Percentiles rank a stretch among this genome's conserved stretches.
Conservation (phyloP, 2,329 filamentous ascomycete species). For the Chrysoporthe cubensis region DNA sequence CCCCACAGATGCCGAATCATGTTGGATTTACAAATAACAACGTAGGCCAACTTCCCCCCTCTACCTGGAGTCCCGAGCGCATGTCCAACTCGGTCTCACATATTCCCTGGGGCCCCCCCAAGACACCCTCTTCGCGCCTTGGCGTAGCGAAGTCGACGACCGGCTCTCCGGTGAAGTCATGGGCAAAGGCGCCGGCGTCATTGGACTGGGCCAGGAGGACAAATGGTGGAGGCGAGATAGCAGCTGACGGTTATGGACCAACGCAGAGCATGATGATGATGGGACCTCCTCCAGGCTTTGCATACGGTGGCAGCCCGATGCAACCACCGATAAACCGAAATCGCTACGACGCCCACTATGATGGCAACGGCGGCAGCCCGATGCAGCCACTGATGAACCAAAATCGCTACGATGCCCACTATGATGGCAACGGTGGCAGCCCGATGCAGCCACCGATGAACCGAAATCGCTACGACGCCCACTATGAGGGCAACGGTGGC, state of each 20-base stretch:
- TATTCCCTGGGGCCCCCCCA: neutral
- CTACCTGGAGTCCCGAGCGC: neutral
- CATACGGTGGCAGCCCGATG: no score
- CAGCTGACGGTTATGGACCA: neutral
- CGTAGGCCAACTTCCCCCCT: neutral
- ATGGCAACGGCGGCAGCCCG: neutral
- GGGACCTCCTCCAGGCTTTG: no score
- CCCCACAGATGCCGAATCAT: no score
- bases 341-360: no score
- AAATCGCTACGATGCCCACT: no score
- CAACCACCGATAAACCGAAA: no score
- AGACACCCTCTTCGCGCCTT: neutral
- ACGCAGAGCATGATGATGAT: no score
- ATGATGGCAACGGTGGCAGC: no score
- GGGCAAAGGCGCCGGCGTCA: constrained; percentile 1
- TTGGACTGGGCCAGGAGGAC: neutral
- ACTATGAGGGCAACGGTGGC: neutral
- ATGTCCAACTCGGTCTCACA: neutral
- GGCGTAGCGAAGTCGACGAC: neutral
- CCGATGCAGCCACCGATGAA: no score
- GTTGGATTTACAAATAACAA: neutral
- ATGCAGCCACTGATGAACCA: no score
- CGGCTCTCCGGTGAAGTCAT: constrained; percentile 8
- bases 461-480: no score
- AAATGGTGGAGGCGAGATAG: neutral